Evolutionary conservation across 352 stramenopile species (phyloP).

Genomic region (Phytopythium kandeliae): DNA sequence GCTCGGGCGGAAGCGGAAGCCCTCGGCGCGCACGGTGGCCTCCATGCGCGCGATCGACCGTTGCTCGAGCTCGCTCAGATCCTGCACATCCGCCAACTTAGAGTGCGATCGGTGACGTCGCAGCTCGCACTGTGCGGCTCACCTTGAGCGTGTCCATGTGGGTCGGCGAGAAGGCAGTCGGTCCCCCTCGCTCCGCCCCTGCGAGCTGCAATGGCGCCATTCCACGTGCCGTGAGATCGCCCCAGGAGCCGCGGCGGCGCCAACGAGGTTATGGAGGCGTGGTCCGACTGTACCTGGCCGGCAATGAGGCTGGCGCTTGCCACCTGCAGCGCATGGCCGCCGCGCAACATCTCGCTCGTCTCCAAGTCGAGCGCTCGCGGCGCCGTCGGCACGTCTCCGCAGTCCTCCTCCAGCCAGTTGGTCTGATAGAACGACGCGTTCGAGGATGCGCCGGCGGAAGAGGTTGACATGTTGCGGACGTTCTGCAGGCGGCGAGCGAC

Average conservation of each 20-base stretch:
- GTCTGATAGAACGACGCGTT: constrained; percentile 3
- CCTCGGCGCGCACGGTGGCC: constrained; percentile 24
- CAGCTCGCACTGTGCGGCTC: neutral
- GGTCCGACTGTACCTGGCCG: constrained; percentile 20
- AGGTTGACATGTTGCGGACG: constrained; percentile 4
- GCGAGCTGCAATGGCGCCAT: constrained; percentile 33
- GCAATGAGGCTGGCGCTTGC: constrained; percentile 42
- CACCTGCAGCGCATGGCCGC: constrained; percentile 55
- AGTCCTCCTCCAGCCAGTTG: constrained; percentile 69
- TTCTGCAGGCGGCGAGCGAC: neutral
- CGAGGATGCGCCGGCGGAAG: neutral
- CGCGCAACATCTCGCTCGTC: constrained; percentile 67
- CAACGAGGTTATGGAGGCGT: too few species aligned
- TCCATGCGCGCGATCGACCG: constrained; percentile 45
- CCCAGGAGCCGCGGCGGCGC: too few species aligned
- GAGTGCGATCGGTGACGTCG: too few species aligned
- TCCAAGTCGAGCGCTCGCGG: constrained; percentile 33
- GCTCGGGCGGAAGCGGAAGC: constrained; percentile 71
- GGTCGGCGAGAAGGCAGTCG: constrained; percentile 25
- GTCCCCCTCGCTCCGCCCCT: constrained; percentile 20
- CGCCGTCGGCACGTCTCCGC: constrained; percentile 43
- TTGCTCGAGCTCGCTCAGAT: constrained; percentile 44
- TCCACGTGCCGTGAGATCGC: too few species aligned
- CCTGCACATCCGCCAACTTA: constrained; percentile 16
- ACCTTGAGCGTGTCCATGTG: constrained; percentile 54